Evolutionary conservation across 169 alveolate genomes (phyloP).

Genomic region (Plasmodium coatneyi): DNA sequence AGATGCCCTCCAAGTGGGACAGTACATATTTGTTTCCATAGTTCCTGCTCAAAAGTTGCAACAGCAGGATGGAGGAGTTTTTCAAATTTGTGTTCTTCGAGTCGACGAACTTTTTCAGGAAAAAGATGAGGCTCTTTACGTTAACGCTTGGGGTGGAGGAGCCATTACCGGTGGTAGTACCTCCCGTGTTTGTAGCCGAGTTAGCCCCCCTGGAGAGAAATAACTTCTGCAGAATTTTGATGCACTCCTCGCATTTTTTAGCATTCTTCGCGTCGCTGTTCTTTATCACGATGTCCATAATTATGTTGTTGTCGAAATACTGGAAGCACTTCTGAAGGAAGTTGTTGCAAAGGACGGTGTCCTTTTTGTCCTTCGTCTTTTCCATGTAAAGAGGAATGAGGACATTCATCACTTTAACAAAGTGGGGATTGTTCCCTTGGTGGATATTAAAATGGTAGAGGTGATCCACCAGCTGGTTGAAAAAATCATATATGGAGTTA

Average conservation of each 20-base stretch:
- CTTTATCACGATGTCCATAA: constrained; percentile 39
- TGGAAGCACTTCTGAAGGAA: constrained; percentile 47
- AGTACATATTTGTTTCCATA: constrained; percentile 60
- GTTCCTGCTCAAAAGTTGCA: constrained; percentile 56
- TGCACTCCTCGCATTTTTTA: constrained; percentile 61
- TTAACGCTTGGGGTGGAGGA: constrained; percentile 8
- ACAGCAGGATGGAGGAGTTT: constrained; percentile 51
- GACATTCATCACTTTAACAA: constrained; percentile 31
- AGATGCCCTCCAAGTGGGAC: constrained; percentile 67
- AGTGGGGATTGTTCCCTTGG: background rate
- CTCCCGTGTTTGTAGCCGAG: background rate
- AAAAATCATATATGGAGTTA: constrained; percentile 32
- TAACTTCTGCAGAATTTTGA: constrained; percentile 42
- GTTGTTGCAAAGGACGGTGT: constrained; percentile 27
- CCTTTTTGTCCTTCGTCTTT: constrained; percentile 61
- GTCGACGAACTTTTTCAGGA: constrained; percentile 69
- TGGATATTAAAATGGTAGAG: constrained; percentile 15
- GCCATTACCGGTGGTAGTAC: background rate
- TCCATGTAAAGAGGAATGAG: constrained; percentile 33
- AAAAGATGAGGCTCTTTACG: constrained; percentile 46
- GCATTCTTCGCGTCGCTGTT: constrained; percentile 41
- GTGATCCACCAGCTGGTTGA: constrained; percentile 18
- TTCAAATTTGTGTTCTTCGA: constrained; percentile 60
- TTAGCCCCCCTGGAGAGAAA: constrained; percentile 13
- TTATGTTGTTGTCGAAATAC: constrained; percentile 57